Conservation (phyloP, 2,329 filamentous ascomycete genomes). For the Ustilaginoidea virens region DNA sequence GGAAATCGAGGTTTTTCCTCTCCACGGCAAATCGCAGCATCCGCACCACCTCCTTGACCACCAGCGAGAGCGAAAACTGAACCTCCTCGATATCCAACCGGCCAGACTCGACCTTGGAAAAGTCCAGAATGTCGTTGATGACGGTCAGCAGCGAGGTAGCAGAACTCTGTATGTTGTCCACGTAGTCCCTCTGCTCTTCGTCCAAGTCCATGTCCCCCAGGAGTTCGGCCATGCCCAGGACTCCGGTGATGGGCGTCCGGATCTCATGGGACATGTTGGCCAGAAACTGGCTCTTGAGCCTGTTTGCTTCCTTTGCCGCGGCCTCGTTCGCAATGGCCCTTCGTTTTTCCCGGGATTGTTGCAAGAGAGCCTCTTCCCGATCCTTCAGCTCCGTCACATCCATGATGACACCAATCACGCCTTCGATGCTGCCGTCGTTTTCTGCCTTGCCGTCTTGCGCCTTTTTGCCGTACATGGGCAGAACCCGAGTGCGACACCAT, state of each 20-base stretch:
- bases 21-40: constrained; percentile 79
- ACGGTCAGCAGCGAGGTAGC: constrained; percentile 72
- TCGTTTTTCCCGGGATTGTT: constrained; percentile 53
- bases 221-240: constrained; percentile 67
- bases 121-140: constrained; percentile 84
- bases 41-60: constrained; percentile 66
- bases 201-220: constrained; percentile 52
- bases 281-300: constrained; percentile 66
- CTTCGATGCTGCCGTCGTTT: constrained; percentile 40
- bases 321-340: constrained; percentile 58
- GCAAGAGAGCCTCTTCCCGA: constrained; percentile 45
- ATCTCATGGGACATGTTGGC: constrained; percentile 77
- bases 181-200: constrained; percentile 57
- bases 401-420: constrained; percentile 66
- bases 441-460: constrained; percentile 31
- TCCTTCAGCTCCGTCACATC: constrained; percentile 60
- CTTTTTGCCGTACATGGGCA: constrained; percentile 46
- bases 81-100: constrained; percentile 66
- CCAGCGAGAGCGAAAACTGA: constrained; percentile 58
- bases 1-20: constrained; percentile 61
- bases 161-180: constrained; percentile 64
- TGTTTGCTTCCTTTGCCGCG: constrained; percentile 65
- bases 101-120: constrained; percentile 73
- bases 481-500: constrained; percentile 57
- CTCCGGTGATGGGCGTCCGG: constrained; percentile 62